phyloP scores from a whole-genome alignment of 345 rosid genomes.

The Eucalyptus decipiens region DNA sequence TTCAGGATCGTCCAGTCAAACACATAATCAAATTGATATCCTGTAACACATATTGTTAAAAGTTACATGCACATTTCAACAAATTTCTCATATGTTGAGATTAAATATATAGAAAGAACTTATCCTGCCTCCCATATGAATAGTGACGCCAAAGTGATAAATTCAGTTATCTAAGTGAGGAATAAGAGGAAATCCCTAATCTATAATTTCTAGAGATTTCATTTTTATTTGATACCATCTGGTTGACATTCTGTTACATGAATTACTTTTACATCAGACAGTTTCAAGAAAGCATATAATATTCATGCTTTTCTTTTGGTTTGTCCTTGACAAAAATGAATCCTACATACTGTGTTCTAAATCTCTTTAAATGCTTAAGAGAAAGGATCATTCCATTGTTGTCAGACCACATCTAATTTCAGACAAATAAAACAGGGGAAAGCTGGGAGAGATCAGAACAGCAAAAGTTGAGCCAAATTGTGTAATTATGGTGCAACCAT shows the following conservation, averaged over 20 bases:
- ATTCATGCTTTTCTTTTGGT: neutral
- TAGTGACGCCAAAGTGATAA: neutral
- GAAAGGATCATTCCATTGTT: neutral
- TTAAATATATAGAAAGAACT: neutral
- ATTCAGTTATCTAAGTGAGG: neutral
- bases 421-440: neutral
- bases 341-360: neutral
- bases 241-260: neutral
- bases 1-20: slow-evolving; percentile 52
- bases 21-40: slow-evolving; percentile 28
- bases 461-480: neutral
- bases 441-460: neutral
- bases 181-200: neutral
- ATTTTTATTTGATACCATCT: neutral
- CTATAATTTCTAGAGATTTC: neutral
- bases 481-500: neutral
- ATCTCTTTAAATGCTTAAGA: neutral
- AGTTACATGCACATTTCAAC: neutral
- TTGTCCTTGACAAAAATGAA: neutral
- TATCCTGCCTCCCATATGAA: neutral
- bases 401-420: neutral
- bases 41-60: neutral
- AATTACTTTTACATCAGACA: neutral
- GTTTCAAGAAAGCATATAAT: neutral
- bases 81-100: neutral